These are phyloP conservation scores for Musa balbisiana DNA, from an alignment of 202 grass and related monocot genomes.

Conservation along the genomic window DNA sequence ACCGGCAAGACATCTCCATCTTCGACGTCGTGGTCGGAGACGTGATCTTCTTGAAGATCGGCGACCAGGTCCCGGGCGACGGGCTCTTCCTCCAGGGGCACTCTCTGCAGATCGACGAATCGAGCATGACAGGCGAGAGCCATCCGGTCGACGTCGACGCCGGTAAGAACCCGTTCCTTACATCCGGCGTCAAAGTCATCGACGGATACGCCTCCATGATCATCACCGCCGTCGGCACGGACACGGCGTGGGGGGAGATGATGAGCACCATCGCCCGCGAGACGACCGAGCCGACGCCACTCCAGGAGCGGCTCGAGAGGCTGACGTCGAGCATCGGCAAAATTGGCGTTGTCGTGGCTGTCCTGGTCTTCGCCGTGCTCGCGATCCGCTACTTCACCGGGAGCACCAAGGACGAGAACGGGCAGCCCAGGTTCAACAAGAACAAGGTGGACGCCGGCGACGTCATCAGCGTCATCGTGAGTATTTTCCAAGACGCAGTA, in stretches of 20 bases:
- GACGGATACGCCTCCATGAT: conserved; percentile 57
- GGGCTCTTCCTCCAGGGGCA: conserved; percentile 47
- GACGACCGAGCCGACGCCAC: conserved; percentile 42
- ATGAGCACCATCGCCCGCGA: conserved; percentile 50
- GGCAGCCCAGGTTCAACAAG: conserved; percentile 31
- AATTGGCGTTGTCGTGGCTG: conserved; percentile 44
- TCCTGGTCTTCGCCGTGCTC: conserved; percentile 59
- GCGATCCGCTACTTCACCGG: conserved; percentile 56
- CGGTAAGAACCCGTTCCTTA: conserved; percentile 39
- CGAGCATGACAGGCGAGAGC: conserved; percentile 70
- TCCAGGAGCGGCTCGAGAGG: conserved; percentile 56
- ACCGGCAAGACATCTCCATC: conserved; percentile 44
- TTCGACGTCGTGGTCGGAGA: conserved; percentile 66
- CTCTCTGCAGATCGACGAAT: conserved; percentile 66
- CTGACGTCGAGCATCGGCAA: conserved; percentile 69
- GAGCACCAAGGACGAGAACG: conserved; percentile 47
- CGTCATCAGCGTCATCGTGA: conserved; percentile 41
- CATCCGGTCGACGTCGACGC: conserved; percentile 36
- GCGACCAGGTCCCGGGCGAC: conserved; percentile 58
- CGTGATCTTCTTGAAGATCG: conserved; percentile 51
- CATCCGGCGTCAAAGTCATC: conserved; percentile 51
- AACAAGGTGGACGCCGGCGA: not conserved
- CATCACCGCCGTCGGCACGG: conserved; percentile 49
- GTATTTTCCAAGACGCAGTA: conserved; percentile 58
- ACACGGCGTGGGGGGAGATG: conserved; percentile 72